phyloP scores from a whole-genome alignment of 768 basidiomycete genomes.

The Xerocomus brunneocitrinus region DNA sequence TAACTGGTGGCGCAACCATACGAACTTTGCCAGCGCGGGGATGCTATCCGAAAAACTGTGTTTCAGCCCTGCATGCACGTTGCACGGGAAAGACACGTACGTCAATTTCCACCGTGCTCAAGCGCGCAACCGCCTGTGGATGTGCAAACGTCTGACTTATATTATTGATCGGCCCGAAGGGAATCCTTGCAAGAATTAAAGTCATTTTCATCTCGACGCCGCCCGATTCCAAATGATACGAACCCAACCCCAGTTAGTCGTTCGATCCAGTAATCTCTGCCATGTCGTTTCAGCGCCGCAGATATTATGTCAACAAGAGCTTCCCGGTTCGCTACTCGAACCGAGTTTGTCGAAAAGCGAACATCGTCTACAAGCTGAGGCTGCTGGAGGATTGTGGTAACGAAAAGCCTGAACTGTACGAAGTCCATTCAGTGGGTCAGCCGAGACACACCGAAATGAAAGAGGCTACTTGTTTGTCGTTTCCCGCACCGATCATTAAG shows the following conservation, averaged over 20 bases:
- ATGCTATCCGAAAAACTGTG: conserved; percentile 42
- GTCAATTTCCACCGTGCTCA: conserved; percentile 71
- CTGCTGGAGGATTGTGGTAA: conserved; percentile 54
- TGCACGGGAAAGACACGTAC: conserved; percentile 45
- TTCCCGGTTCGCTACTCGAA: conserved; percentile 70
- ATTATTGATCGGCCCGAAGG: conserved; percentile 90
- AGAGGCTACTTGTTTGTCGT: conserved; percentile 67
- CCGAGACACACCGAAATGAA: conserved; percentile 1
- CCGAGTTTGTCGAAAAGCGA: conserved; percentile 68
- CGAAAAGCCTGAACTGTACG: conserved; percentile 64
- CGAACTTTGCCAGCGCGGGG: conserved; percentile 72
- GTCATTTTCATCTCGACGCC: conserved; percentile 8
- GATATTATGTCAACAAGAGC: conserved; percentile 69
- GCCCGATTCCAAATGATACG: conserved; percentile 21
- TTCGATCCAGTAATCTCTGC: conserved; percentile 71
- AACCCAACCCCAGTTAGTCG: conserved; percentile 76
- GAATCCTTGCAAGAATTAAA: conserved; percentile 46
- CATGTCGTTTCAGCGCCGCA: conserved; percentile 48
- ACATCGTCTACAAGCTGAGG: conserved; percentile 57
- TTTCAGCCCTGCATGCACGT: conserved; percentile 12
- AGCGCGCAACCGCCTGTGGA: conserved; percentile 76
- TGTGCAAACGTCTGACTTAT: conserved; percentile 87
- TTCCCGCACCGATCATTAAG: conserved; percentile 92
- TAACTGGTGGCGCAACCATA: conserved; percentile 75
- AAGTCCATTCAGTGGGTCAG: conserved; percentile 10